Percentiles rank a stretch among this genome's conserved stretches.
phyloP scores from a whole-genome alignment of 2,329 filamentous ascomycete species.

The Blastomyces gilchristii region DNA sequence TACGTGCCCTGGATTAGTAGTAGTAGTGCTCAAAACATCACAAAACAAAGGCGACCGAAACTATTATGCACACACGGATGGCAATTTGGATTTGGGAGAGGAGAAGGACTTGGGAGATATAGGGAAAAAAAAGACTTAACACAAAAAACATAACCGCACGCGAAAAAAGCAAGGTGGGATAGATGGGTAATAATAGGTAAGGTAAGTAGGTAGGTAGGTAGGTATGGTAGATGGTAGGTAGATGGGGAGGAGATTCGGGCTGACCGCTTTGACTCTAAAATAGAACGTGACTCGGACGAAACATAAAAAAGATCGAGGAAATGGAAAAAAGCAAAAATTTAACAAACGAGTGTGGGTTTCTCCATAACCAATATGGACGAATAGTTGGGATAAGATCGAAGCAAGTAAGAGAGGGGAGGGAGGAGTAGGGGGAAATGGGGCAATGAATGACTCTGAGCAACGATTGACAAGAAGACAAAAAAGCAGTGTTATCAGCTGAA shows the following conservation, averaged over 20 bases:
- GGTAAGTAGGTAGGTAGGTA: no score
- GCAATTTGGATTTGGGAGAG: conserved; percentile 1
- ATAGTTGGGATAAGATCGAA: background rate
- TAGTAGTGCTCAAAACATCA: no score
- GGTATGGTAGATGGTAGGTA: background rate
- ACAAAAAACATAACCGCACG: no score
- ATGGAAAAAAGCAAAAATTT: background rate
- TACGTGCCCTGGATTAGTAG: no score
- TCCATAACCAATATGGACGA: background rate
- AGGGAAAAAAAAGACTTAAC: no score
- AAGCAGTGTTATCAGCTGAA: background rate
- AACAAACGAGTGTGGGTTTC: conserved; percentile 1
- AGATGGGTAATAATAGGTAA: background rate
- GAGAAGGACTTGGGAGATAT: background rate
- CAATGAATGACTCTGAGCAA: conserved; percentile 1
- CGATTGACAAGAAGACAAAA: background rate
- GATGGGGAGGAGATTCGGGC: background rate
- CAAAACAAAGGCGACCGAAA: background rate
- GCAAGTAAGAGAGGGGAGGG: background rate
- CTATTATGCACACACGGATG: conserved; percentile 6
- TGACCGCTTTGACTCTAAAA: conserved; percentile 5
- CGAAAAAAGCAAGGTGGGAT: background rate
- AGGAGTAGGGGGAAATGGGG: background rate
- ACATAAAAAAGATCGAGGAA: background rate
- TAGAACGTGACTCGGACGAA: background rate